These are phyloP conservation scores for Schwanniomyces pseudopolymorphus DNA, from an alignment of 805 yeast genomes.

Conservation along the genomic window DNA sequence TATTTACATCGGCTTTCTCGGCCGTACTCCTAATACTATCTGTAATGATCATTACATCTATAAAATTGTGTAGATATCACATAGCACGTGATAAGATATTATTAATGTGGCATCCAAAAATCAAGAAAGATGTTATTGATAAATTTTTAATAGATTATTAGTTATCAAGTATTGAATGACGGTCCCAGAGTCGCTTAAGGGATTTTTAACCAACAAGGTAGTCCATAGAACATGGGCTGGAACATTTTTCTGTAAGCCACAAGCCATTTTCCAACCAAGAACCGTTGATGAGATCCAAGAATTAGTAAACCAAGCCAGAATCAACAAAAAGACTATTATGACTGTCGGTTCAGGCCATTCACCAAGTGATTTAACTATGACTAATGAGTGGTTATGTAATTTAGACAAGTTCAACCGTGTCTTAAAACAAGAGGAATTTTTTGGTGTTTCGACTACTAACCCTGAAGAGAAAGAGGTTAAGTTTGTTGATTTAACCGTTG, in stretches of 20 bases:
- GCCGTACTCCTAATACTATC: no score
- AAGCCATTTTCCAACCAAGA: slow-evolving; percentile 75
- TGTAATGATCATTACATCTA: no score
- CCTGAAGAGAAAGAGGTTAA: slow-evolving; percentile 40
- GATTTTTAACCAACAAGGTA: slow-evolving; percentile 39
- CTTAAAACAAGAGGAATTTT: slow-evolving; percentile 44
- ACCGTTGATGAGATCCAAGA: slow-evolving; percentile 64
- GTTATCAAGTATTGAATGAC: background rate
- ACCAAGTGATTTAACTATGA: slow-evolving; percentile 88
- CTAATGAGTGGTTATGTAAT: slow-evolving; percentile 83
- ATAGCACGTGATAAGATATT: background rate
- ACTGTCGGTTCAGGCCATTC: slow-evolving; percentile 94
- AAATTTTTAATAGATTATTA: background rate
- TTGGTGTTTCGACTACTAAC: slow-evolving; percentile 30
- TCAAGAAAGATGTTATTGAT: background rate
- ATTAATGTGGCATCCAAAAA: background rate
- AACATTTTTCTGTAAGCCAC: slow-evolving; percentile 77
- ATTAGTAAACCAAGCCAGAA: slow-evolving; percentile 66
- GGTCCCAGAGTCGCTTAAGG: slow-evolving; percentile 31
- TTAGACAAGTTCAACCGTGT: slow-evolving; percentile 73
- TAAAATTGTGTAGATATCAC: no score
- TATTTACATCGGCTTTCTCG: no score
- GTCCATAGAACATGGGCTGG: slow-evolving; percentile 86
- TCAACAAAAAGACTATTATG: slow-evolving; percentile 62
- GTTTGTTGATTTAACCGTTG: slow-evolving; percentile 89